These are phyloP conservation scores for Pleurotus eryngii DNA, from an alignment of 768 basidiomycete species.

Conservation along the genomic window DNA sequence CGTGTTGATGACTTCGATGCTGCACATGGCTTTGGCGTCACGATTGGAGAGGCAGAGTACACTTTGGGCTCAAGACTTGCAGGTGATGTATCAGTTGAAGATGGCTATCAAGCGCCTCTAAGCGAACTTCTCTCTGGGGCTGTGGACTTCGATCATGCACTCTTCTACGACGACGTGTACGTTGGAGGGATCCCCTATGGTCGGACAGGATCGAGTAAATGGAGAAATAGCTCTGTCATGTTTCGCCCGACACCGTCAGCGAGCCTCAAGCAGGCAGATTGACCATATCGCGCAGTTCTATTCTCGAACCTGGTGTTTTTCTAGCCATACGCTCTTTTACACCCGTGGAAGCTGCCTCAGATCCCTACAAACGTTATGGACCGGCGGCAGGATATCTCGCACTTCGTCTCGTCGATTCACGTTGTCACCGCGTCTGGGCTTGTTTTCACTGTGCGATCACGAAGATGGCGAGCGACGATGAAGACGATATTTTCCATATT, in stretches of 20 bases:
- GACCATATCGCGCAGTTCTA: constrained; percentile 6
- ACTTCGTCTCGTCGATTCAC: background rate
- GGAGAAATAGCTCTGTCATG: constrained; percentile 8
- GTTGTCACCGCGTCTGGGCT: constrained; percentile 10
- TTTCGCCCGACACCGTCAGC: background rate
- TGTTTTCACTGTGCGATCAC: constrained; percentile 7
- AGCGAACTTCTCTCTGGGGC: background rate
- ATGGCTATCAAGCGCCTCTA: background rate
- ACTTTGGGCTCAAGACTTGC: background rate
- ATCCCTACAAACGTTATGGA: constrained; percentile 11
- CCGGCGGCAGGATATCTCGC: constrained; percentile 13
- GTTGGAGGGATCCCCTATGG: constrained; percentile 9
- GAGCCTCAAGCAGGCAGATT: background rate
- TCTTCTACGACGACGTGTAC: constrained; percentile 4
- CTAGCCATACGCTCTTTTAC: background rate
- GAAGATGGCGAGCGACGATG: background rate
- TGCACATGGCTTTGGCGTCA: too few relatives aligned
- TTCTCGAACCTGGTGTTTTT: background rate
- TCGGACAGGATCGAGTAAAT: constrained; percentile 6
- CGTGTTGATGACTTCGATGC: constrained; percentile 8
- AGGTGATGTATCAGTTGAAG: background rate
- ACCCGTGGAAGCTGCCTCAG: background rate
- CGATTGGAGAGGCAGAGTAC: background rate
- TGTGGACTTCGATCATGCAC: background rate
- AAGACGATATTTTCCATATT: background rate